A percentile compares a stretch with the other conserved stretches of the same genome.
These are phyloP conservation scores for Starmerella etchellsii DNA, from an alignment of 805 yeast species.

Conservation along the genomic window DNA sequence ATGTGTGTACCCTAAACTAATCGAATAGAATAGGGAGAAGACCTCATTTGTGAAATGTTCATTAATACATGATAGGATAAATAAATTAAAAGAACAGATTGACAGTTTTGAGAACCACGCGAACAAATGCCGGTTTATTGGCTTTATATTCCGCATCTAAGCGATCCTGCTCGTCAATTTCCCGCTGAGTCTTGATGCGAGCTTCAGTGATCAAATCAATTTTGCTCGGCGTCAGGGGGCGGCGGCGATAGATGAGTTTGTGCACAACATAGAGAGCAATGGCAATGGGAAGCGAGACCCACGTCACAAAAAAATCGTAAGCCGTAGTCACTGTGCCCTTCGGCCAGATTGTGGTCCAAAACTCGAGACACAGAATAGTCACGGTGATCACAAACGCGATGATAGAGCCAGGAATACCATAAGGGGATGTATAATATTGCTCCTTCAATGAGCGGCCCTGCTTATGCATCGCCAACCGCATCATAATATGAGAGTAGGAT, in stretches of 20 bases:
- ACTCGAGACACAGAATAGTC: conserved; percentile 56
- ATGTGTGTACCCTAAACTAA: too few species aligned
- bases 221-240: conserved; percentile 5
- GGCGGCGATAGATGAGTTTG: conserved; percentile 29
- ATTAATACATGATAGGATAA: too few species aligned
- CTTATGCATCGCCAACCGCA: conserved; percentile 41
- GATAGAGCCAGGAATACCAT: conserved; percentile 55
- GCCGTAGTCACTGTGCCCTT: conserved; percentile 32
- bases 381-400: conserved; percentile 48
- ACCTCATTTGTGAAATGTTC: too few species aligned
- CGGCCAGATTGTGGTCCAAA: conserved; percentile 72
- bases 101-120: too few species aligned
- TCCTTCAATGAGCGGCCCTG: conserved; percentile 60
- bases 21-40: too few species aligned
- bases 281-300: conserved; percentile 36
- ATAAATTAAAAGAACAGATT: too few species aligned
- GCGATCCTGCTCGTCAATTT: conserved; percentile 5
- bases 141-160: neutral
- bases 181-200: conserved; percentile 10
- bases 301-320: conserved; percentile 38
- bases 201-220: conserved; percentile 20
- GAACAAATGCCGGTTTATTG: neutral
- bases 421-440: conserved; percentile 50
- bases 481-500: conserved; percentile 40
- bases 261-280: conserved; percentile 38